These are phyloP conservation scores for Nigrospora sphaerica DNA, from an alignment of 2,329 filamentous ascomycete species.

Conservation along the genomic window DNA sequence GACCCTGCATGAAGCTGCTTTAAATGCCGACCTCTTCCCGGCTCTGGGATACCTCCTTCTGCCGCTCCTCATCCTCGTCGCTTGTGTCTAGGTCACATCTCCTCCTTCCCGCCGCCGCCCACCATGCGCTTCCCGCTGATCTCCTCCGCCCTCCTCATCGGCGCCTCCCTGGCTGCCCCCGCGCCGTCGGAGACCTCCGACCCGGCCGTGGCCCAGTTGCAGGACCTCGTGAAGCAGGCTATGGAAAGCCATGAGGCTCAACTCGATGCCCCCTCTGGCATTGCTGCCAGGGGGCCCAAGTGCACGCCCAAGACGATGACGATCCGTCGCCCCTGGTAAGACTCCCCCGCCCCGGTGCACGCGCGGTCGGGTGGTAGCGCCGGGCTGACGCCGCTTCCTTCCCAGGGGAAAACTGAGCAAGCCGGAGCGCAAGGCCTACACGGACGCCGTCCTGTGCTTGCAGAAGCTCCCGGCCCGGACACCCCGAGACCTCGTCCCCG, in stretches of 20 bases:
- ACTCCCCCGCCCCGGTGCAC: not conserved
- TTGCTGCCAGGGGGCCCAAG: not conserved
- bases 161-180: not conserved
- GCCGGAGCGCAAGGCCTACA: constrained; percentile 10
- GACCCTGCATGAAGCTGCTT: too few species aligned
- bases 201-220: not conserved
- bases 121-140: not conserved
- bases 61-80: not conserved
- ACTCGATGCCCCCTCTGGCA: not conserved
- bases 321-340: not conserved
- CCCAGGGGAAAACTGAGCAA: constrained; percentile 9
- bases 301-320: not conserved
- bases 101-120: not conserved
- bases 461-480: constrained; percentile 9
- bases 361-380: not conserved
- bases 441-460: constrained; percentile 12
- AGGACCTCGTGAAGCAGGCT: not conserved
- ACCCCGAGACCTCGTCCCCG: constrained; percentile 9
- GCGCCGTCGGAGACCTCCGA: not conserved
- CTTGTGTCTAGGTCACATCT: not conserved
- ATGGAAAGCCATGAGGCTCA: not conserved
- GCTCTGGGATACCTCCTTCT: not conserved
- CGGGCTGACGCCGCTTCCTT: not conserved
- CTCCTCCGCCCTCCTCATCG: not conserved
- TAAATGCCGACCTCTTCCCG: too few species aligned